Conservation (phyloP, 78 protist species). For the slime mould (Dictyostelium discoideum) region dicty_2.7 NC_007088.5:2284501-2285000, state of each 20-base stretch:
- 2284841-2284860: background rate
- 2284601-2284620: slow-evolving; percentile 71
- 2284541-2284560: slow-evolving; percentile 51
- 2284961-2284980: background rate
- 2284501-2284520: background rate
- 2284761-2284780: background rate
- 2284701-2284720: background rate
- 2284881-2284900: background rate
- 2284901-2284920: slow-evolving; percentile 26
- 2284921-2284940: slow-evolving; percentile 67
- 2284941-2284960: slow-evolving; percentile 59
- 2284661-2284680: background rate
- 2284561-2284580: slow-evolving; percentile 27
- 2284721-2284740: background rate
- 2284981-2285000: slow-evolving; percentile 33
- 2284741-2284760: background rate
- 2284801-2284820: background rate
- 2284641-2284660: background rate
- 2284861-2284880: background rate
- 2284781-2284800: background rate
- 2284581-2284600: slow-evolving; percentile 38
- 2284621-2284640: slow-evolving; percentile 11
- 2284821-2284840: background rate
- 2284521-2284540: slow-evolving; percentile 18
- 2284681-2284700: background rate